Evolutionary conservation across 2,329 filamentous ascomycete species (phyloP), one percentile per base, ranked within the genome.

Genomic region (Gyromitra esculenta): DNA sequence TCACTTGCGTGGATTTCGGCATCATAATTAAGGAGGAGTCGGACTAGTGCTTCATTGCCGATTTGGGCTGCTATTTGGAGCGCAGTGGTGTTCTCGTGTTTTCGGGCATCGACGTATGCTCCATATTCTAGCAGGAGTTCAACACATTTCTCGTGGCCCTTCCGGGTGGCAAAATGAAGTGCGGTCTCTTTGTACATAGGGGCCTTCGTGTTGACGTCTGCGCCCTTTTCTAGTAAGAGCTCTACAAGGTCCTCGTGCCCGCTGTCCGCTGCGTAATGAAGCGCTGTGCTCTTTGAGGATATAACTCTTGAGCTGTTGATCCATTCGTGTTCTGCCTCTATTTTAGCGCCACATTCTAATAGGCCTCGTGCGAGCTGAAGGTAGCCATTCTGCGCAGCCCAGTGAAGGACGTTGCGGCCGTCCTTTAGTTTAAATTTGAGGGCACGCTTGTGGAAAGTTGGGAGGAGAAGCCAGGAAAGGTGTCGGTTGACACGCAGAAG

Each of bases 1-100:
- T 67, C 76, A 48, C 43, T 54, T 63, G 8, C 67, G 63, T 78
- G 66, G 48, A 79, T 76, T 39, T 77, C 71, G 11, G 78, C 78
- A 11, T 71, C 74, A 54, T 75, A 64, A n/a, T 79, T 77, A 9
- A 79, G 60, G 2, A 79, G 54, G 1, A 78, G 69, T 18, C 74
- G 76, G 7, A 77, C 76, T 6, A 79, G 64, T 0, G 70, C 76
- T 9, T 77, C 71, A 56, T 72, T 50, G 5, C 78, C 78, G n/a
- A 71, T 73, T 13, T 59, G 64, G 13, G 77, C 78, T n/a, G 72
- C 65, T 15, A 50, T n/a, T 2, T 76, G 73, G 37, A 76, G 50
- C 18, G 68, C n/a, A 8, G 43, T 76, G 6, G 45, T 56, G 8
- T 48, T 21, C 0, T 39, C 15, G 6, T 43, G n/a, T 5, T 66